Evolutionary conservation across 2,329 filamentous ascomycete genomes (phyloP).

Genomic region (Pseudocercospora crystallina): DNA sequence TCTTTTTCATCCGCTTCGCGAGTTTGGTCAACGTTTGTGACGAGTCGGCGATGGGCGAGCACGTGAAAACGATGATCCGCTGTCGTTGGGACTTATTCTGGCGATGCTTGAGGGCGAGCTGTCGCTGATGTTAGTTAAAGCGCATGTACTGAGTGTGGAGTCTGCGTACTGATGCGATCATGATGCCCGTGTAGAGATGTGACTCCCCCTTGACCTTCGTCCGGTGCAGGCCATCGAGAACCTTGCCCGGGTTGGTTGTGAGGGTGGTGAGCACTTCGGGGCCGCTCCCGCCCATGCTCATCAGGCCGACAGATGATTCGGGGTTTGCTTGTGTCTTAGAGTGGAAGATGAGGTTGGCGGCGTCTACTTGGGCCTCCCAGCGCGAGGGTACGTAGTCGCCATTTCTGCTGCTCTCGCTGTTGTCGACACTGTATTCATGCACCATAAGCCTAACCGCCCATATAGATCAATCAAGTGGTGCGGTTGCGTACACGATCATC

Average conservation of each 20-base stretch:
- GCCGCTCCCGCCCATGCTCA: constrained; percentile 95
- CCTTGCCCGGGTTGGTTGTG: constrained; percentile 93
- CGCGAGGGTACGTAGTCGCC: constrained; percentile 88
- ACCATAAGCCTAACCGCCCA: no score
- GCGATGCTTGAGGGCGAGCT: constrained; percentile 96
- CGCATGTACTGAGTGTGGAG: not conserved
- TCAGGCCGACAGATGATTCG: constrained; percentile 93
- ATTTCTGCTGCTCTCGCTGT: constrained; percentile 97
- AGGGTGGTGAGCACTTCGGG: constrained; percentile 95
- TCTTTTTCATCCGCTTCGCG: constrained; percentile 99
- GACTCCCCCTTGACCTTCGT: constrained; percentile 90
- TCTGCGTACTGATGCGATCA: constrained; percentile 82
- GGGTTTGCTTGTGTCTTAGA: constrained; percentile 93
- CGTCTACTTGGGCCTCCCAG: constrained; percentile 95
- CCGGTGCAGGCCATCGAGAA: constrained; percentile 85
- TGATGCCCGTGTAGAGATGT: constrained; percentile 89
- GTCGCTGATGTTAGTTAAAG: constrained; percentile 13
- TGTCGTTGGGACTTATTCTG: constrained; percentile 97
- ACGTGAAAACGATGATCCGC: constrained; percentile 95
- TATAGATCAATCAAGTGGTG: constrained; percentile 8
- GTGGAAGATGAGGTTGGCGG: constrained; percentile 91
- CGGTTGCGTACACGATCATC: constrained; percentile 73
- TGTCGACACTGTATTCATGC: constrained; percentile 69
- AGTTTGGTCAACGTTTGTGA: constrained; percentile 86
- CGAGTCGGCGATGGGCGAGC: constrained; percentile 85